Conservation (phyloP, 2,329 filamentous ascomycete species). For the Gnomoniopsis smithogilvyi region DNA sequence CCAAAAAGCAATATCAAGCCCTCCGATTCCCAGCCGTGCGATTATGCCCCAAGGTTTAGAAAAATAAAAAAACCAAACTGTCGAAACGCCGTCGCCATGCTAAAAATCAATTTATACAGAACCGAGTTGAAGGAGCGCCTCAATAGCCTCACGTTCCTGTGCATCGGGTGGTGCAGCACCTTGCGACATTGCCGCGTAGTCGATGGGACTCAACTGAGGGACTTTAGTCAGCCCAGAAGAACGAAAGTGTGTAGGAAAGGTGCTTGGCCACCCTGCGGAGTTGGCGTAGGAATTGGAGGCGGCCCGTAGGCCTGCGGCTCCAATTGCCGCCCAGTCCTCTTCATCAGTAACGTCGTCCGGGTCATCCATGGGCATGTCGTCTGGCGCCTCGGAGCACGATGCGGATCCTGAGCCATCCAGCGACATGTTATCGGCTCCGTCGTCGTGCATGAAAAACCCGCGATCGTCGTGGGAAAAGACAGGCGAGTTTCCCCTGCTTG, state of each 20-base stretch:
- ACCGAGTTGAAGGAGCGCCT: conserved; percentile 76
- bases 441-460: conserved; percentile 62
- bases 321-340: conserved; percentile 91
- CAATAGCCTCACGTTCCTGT: conserved; percentile 78
- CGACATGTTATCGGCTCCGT: conserved; percentile 94
- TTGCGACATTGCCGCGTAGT: conserved; percentile 50
- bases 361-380: conserved; percentile 65
- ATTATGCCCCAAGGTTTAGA: conserved; percentile 10
- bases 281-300: conserved; percentile 56
- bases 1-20: conserved; percentile 4
- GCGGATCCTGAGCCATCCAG: conserved; percentile 66
- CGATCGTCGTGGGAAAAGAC: conserved; percentile 73
- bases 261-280: conserved; percentile 49
- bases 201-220: conserved; percentile 48
- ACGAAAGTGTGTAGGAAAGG: conserved; percentile 46
- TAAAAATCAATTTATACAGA: conserved; percentile 62
- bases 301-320: conserved; percentile 76
- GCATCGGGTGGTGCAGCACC: conserved; percentile 45
- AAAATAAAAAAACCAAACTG: conserved; percentile 2
- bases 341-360: conserved; percentile 88
- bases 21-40: neutral
- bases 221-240: conserved; percentile 50
- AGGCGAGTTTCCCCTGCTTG: conserved; percentile 67
- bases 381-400: conserved; percentile 73
- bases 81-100: conserved; percentile 52